Base-by-base conservation (phyloP, 2,329 filamentous ascomycete genomes). In the Sporothrix pallida region DNA sequence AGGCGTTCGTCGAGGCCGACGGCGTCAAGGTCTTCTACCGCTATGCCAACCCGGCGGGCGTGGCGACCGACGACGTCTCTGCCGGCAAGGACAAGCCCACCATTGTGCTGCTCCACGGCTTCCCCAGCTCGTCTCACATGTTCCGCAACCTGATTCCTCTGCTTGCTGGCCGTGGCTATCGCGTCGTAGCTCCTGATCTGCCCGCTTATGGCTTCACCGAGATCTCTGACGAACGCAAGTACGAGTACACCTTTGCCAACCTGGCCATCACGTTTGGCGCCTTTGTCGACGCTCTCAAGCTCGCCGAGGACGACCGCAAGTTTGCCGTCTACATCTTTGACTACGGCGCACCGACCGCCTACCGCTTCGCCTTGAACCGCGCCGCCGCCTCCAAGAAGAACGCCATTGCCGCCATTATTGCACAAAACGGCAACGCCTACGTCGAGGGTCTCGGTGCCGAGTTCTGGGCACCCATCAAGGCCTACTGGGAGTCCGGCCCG, bases 391-490 rank as follows among this genome's bases (percentile, higher is more conserved):
- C 26, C 31, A 4, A 42, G 37, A 56, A 65, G 15, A 12, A 17
- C 5, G 52, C 69, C 42, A 58, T 90, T 71, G 81, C 82, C 52
- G 86, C 87, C 15, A 87, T 90, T 75, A 82, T 90, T 72, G 82
- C 84, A 2, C 88, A 91, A 76, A 90, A 90, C 77, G 89, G 88
- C 56, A 91, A 90, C 76, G 88, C 88, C 15, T 91, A 90, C 77
- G 80, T 77, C 4, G 87, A 88, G 76, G 89, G 88, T 3, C 81
- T 90, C 5, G 84, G 84, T 15, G 76, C 78, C 23, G 78, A 79
- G 0, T 87, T 88, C 79, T 89, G 87, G 87, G 81, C 81, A 3
- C 84, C 85, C 0, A 75, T 88, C 42, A 77, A 81, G 69, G 78
- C 81, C 42, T 83, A 85, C 74, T 89, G 87, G 87, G 80, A 75